Evolutionary conservation across 495 filamentous ascomycete genomes (phyloP).

Genomic region (Talaromyces nanjingensis): DNA sequence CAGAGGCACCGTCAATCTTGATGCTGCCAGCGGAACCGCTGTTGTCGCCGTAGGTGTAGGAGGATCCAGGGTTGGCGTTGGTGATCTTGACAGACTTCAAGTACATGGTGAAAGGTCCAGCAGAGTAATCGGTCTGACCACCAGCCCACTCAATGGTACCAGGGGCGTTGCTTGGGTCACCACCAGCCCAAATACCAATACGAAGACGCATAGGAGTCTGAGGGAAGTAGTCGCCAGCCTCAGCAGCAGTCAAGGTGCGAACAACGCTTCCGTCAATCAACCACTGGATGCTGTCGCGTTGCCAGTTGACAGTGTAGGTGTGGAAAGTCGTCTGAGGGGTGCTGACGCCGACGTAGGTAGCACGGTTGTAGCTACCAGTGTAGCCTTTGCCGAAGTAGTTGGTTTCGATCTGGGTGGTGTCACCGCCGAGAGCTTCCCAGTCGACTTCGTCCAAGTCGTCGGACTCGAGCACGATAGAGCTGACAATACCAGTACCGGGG

Average conservation of each 20-base stretch:
- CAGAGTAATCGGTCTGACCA: slow-evolving; percentile 58
- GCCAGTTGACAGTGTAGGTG: slow-evolving; percentile 87
- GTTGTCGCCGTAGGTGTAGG: slow-evolving; percentile 33
- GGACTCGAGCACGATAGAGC: slow-evolving; percentile 77
- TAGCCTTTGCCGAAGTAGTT: slow-evolving; percentile 96
- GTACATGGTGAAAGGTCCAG: slow-evolving; percentile 65
- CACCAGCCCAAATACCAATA: slow-evolving; percentile 78
- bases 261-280: slow-evolving; percentile 66
- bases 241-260: slow-evolving; percentile 56
- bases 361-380: slow-evolving; percentile 71
- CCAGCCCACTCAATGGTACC: slow-evolving; percentile 65
- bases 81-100: slow-evolving; percentile 42
- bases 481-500: slow-evolving; percentile 65
- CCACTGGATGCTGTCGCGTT: slow-evolving; percentile 65
- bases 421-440: slow-evolving; percentile 61
- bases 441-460: slow-evolving; percentile 95
- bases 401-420: slow-evolving; percentile 62
- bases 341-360: slow-evolving; percentile 44
- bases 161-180: slow-evolving; percentile 58
- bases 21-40: slow-evolving; percentile 30
- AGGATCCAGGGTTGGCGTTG: slow-evolving; percentile 28
- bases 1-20: slow-evolving; percentile 13
- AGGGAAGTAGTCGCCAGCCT: slow-evolving; percentile 66
- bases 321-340: slow-evolving; percentile 64
- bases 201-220: slow-evolving; percentile 85